Evolutionary conservation across 768 basidiomycete species (phyloP).

Genomic region (Rhizopogon vesiculosus): DNA sequence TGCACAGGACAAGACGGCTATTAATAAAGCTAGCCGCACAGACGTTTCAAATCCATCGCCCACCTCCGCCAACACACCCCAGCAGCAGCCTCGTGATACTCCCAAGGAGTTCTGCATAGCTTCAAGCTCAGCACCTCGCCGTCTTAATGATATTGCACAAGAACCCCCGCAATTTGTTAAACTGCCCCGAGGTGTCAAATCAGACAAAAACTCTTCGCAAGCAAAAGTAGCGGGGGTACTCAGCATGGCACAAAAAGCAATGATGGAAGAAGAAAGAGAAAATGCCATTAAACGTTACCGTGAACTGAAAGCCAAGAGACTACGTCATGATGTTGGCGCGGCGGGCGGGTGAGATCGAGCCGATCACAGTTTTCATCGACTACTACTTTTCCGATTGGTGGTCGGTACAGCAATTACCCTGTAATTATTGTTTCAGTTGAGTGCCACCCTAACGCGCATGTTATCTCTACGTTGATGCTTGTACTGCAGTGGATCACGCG

Average conservation of each 20-base stretch:
- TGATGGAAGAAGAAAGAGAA: slow-evolving; percentile 76
- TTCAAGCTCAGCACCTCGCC: slow-evolving; percentile 53
- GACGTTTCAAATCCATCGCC: slow-evolving; percentile 10
- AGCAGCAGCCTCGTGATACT: slow-evolving; percentile 10
- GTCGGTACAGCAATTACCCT: background rate
- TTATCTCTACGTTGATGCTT: background rate
- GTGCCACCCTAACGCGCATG: background rate
- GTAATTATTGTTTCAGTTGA: background rate
- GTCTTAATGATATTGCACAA: slow-evolving; percentile 67
- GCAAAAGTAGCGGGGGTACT: slow-evolving; percentile 40
- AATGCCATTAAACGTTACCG: slow-evolving; percentile 64
- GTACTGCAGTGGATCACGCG: background rate
- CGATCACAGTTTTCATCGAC: background rate
- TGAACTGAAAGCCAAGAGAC: slow-evolving; percentile 55
- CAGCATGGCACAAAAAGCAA: slow-evolving; percentile 69
- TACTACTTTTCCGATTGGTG: background rate
- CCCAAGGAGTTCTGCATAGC: slow-evolving; percentile 44
- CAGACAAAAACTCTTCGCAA: slow-evolving; percentile 21
- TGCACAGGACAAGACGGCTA: slow-evolving; percentile 14
- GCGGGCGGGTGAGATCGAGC: slow-evolving; percentile 6
- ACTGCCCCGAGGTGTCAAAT: slow-evolving; percentile 43
- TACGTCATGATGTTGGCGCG: slow-evolving; percentile 12
- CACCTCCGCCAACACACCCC: slow-evolving; percentile 7
- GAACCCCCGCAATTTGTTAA: slow-evolving; percentile 62
- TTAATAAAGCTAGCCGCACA: slow-evolving; percentile 3